Conservation (phyloP, 495 filamentous ascomycete species). For the Podospora anserina region DNA sequence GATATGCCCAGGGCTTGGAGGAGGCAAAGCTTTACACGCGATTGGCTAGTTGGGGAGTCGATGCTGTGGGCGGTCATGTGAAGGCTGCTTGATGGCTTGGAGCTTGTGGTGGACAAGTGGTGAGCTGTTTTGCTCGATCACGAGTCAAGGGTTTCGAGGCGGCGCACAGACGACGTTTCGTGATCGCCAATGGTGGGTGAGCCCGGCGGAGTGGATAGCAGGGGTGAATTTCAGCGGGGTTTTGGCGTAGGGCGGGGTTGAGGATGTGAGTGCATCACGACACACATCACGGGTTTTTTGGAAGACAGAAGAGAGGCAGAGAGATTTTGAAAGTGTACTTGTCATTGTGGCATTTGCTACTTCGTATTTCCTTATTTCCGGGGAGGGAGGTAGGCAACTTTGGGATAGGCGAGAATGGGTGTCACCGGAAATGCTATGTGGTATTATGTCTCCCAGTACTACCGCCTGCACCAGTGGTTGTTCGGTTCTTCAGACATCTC, state of each 20-base stretch:
- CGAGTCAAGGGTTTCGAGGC: constrained; percentile 5
- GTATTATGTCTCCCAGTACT: not conserved
- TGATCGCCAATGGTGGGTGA: not conserved
- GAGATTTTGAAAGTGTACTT: not conserved
- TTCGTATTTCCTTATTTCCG: not conserved
- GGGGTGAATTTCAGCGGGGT: not conserved
- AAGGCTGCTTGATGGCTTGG: not conserved
- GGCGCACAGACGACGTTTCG: not conserved
- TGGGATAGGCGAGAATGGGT: not conserved
- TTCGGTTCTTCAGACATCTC: not conserved
- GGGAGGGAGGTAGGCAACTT: not conserved
- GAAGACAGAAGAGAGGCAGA: not conserved
- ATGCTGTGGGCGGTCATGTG: not conserved
- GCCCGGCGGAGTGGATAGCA: constrained; percentile 5
- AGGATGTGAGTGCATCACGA: not conserved
- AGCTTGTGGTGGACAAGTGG: not conserved
- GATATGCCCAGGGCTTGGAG: no score
- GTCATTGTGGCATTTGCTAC: not conserved
- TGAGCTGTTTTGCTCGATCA: not conserved
- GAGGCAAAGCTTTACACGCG: no score
- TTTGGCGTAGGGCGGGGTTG: not conserved
- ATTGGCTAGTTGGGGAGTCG: not conserved
- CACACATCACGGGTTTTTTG: not conserved
- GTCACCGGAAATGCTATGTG: not conserved
- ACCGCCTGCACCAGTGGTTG: not conserved